A percentile compares a stretch with the other conserved stretches of the same genome.
Conservation (phyloP, 768 basidiomycete species). For the Strobilomyces dryophilus region DNA sequence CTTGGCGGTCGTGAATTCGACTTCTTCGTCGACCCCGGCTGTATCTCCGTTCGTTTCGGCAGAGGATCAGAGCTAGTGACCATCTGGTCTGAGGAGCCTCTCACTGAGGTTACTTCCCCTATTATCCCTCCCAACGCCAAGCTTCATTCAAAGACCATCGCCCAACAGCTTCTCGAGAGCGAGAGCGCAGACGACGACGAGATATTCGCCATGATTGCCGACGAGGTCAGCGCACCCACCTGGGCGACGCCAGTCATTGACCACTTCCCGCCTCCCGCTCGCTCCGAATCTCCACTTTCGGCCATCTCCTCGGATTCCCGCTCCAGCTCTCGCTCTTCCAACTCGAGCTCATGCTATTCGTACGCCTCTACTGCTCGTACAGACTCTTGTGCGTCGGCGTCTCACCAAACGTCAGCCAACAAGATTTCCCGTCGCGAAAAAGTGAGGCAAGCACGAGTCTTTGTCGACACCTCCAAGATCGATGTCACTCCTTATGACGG, state of each 20-base stretch:
- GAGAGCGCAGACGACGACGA: slow-evolving; percentile 70
- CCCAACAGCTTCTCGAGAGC: slow-evolving; percentile 70
- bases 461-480: slow-evolving; percentile 67
- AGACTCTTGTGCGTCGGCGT: slow-evolving; percentile 42
- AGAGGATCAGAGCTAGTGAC: slow-evolving; percentile 47
- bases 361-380: slow-evolving; percentile 57
- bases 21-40: slow-evolving; percentile 77
- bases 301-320: slow-evolving; percentile 49
- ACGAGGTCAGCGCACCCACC: slow-evolving; percentile 63
- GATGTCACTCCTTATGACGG: slow-evolving; percentile 85
- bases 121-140: slow-evolving; percentile 17
- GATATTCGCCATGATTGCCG: slow-evolving; percentile 69
- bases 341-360: slow-evolving; percentile 71
- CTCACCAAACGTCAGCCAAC: slow-evolving; percentile 39
- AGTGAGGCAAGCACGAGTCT: slow-evolving; percentile 65
- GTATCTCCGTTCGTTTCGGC: slow-evolving; percentile 62
- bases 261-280: slow-evolving; percentile 50
- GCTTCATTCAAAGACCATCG: slow-evolving; percentile 53
- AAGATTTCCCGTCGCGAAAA: slow-evolving; percentile 67
- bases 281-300: slow-evolving; percentile 58
- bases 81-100: slow-evolving; percentile 61
- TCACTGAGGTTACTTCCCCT: slow-evolving; percentile 24
- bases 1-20: slow-evolving; percentile 73
- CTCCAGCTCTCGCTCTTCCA: slow-evolving; percentile 60
- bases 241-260: slow-evolving; percentile 65